Base-by-base conservation (phyloP, 2,329 filamentous ascomycete species). In the Scortechinia acanthostroma region DNA sequence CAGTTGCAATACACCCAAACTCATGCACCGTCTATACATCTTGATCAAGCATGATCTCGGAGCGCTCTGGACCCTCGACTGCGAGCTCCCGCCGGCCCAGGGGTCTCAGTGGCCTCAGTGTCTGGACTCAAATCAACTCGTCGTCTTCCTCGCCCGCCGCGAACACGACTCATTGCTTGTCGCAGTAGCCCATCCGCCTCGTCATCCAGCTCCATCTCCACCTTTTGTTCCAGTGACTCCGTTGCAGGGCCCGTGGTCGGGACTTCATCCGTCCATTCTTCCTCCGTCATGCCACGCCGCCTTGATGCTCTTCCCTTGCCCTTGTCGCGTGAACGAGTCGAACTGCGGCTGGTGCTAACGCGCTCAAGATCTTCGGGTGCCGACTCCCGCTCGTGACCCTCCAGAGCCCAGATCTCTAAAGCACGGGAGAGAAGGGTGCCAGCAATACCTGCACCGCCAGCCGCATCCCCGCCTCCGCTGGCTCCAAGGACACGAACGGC, bases 401-500 rank as follows among this genome's bases (percentile, higher is more conserved):
- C 66, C 2, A 62, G 22, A 3, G 66, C 60, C 68, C 68, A 71
- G 42, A 70, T 61, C 46, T 70, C 66, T 25, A 71, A 54, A 0
- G 67, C 67, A 2, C 64, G 62, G 14, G 62, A 64, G 3, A 70
- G 57, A 13, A 71, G 55, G 1, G 67, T 69, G 10, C 66, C 67
- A 2, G 68, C 68, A 42, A 69, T 61, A 1, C 68, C 68, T 3
- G 68, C 68, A 44, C 68, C 68, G 3, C 66, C 66, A 3, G 68
- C 65, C 22, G 63, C 64, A 51, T 71, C 68, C 17, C 35, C 35
- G 3, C 66, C 67, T 3, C 68, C 68, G 43, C 61, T 66, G 1
- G 63, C 60, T 2, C 64, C 64, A 3, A 70, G 50, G 2, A 71
- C 64, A 21, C 68, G 61, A n/a, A 71, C 68, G 4, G 68, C 35